Evolutionary conservation across 768 basidiomycete species (phyloP).

Genomic region (Tylopilus plumbeoviolaceoides): DNA sequence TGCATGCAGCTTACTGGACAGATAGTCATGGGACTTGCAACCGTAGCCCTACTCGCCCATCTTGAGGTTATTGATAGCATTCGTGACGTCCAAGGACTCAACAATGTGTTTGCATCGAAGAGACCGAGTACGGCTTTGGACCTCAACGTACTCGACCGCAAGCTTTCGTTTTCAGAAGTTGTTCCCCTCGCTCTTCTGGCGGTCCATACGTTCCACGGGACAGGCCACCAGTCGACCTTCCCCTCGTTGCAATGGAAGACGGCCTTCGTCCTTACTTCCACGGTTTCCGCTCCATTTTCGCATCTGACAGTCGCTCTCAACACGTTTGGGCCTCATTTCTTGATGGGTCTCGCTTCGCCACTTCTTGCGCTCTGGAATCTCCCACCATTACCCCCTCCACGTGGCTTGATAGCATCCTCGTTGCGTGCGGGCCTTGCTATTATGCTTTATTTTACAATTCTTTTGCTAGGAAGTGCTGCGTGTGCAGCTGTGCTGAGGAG

Average conservation of each 20-base stretch:
- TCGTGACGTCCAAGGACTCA: slow-evolving; percentile 60
- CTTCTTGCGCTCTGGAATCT: slow-evolving; percentile 83
- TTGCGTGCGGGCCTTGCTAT: slow-evolving; percentile 57
- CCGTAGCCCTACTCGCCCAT: slow-evolving; percentile 66
- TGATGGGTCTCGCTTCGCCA: slow-evolving; percentile 64
- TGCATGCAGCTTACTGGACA: slow-evolving; percentile 82
- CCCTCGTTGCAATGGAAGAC: slow-evolving; percentile 94
- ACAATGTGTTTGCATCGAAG: slow-evolving; percentile 46
- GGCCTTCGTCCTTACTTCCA: slow-evolving; percentile 77
- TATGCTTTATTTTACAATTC: slow-evolving; percentile 62
- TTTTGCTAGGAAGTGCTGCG: slow-evolving; percentile 67
- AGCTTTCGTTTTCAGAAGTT: slow-evolving; percentile 61
- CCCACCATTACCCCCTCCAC: slow-evolving; percentile 45
- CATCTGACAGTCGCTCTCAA: slow-evolving; percentile 74
- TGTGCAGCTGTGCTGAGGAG: slow-evolving; percentile 73
- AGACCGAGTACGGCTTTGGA: slow-evolving; percentile 44
- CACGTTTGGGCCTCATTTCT: slow-evolving; percentile 66
- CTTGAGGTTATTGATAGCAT: slow-evolving; percentile 80
- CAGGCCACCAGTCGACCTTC: slow-evolving; percentile 89
- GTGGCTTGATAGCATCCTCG: slow-evolving; percentile 33
- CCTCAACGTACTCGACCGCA: slow-evolving; percentile 27
- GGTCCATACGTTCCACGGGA: slow-evolving; percentile 74
- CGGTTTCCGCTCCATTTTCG: slow-evolving; percentile 67
- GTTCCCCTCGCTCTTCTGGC: slow-evolving; percentile 74
- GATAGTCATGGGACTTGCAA: slow-evolving; percentile 59